Evolutionary conservation across 305 asterid genomes (phyloP), one percentile per base, ranked within the genome.

Genomic region (Stenogyne calaminthoides): DNA sequence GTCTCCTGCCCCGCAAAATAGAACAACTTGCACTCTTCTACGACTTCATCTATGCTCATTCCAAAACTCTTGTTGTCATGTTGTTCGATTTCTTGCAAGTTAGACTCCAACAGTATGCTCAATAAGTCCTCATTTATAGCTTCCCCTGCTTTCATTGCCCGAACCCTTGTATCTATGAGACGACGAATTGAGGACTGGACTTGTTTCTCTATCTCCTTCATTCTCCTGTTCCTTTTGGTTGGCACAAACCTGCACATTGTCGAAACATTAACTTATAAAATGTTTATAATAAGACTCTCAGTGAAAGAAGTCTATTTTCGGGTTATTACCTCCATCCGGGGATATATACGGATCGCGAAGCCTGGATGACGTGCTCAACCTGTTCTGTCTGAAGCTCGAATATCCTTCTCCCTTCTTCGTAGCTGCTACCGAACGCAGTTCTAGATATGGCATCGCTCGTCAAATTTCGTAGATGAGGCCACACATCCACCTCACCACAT

Each of bases 201-300:
- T 57, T 84, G 80, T 51, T 67, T 80, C 1, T 69, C 84, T 8
- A 85, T 77, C 60, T 78, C 83, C 52, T 79, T 82, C 88, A 88
- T 84, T 64, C 84, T 86, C 67, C 19, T 76, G 62, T 82, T 77
- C 59, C 64, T 66, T 66, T 77, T 77, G 0, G 89, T 82, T 3
- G 85, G 85, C 44, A 84, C 18, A 58, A 72, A 80, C 47, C 88
- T 85, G 44, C 56, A 69, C 4, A 70, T 56, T 0, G 2, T 25
- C 1, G 29, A 25, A 25, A 25, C 29, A n/a, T n/a, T n/a, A 2
- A 25, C 29, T 25, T 25, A 25, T 25, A 25, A 25, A 3, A 25
- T 25, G 29, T 25, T 25, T 25, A 25, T 1, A 25, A 25, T 25
- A 25, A 25, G 29, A 2, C 29, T 25, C 29, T 25, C 2, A 25